Conservation (phyloP, 192 early-diverging fungal genomes). For the Linnemannia exigua region DNA sequence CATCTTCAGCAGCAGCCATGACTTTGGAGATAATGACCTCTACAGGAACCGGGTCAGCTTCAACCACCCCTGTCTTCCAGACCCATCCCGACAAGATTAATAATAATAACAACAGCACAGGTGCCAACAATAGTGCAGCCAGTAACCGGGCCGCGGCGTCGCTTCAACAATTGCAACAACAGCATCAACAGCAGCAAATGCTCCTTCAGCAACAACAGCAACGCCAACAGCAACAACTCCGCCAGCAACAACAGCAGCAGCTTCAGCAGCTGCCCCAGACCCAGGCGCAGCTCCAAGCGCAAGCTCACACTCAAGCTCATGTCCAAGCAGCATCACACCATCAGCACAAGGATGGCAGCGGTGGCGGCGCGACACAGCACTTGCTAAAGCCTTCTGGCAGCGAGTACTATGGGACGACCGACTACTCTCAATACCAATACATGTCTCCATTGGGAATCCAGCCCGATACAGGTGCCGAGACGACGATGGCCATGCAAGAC, state of each 20-base stretch:
- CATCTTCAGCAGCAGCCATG: background rate
- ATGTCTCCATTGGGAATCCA: slow-evolving; percentile 42
- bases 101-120: background rate
- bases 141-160: background rate
- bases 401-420: slow-evolving; percentile 22
- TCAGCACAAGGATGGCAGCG: slow-evolving; percentile 16
- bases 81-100: slow-evolving; percentile 33
- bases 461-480: slow-evolving; percentile 5
- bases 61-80: slow-evolving; percentile 47
- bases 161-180: slow-evolving; percentile 46
- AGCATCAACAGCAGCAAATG: slow-evolving; percentile 36
- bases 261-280: slow-evolving; percentile 39
- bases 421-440: slow-evolving; percentile 47
- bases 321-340: slow-evolving; percentile 8
- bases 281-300: slow-evolving; percentile 15
- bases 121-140: background rate
- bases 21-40: slow-evolving; percentile 17
- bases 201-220: slow-evolving; percentile 45
- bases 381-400: slow-evolving; percentile 36
- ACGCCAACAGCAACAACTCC: slow-evolving; percentile 39
- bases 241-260: slow-evolving; percentile 42
- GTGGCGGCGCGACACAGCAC: slow-evolving; percentile 9
- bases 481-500: slow-evolving; percentile 19
- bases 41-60: slow-evolving; percentile 27
- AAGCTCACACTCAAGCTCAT: background rate